Evolutionary conservation across 1,284 basidiomycete genomes (phyloP), one percentile per base, ranked within the genome.

Genomic region (Austroboletus niveus): DNA sequence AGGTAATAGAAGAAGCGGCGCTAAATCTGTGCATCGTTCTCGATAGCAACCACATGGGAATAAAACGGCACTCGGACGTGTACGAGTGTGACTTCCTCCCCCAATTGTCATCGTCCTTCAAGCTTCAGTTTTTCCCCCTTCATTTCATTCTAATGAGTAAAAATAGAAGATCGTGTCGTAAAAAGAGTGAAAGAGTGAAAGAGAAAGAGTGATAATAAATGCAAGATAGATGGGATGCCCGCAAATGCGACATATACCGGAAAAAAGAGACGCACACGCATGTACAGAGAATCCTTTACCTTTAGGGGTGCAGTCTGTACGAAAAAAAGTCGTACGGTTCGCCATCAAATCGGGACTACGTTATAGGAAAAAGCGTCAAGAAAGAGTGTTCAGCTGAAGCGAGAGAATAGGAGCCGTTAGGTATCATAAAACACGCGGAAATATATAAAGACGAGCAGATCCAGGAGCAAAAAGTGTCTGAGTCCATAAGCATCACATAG

Each of bases 401-500:
- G 42, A 51, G 42, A 22, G 53, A 51, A 42, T 31, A 22, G 31
- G 30, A 17, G 31, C 45, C 45, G 45, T 64, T 27, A 41, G 52
- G 57, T 53, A 53, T 51, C 51, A 40, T 58, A 45, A 52, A 51
- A 35, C 45, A 50, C 55, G 45, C 39, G 36, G 22, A 6, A 44
- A 11, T 27, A 44, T 39, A 10, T 31, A 42, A 31, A 27, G 36
- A 29, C 15, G 15, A 12, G 12, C 8, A 22, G 22, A 46, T 52
- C 56, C 49, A 36, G 24, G 39, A 48, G 36, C 20, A 48, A 52
- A 52, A 43, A 49, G n/a, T 29, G 32, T 42, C 44, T 48, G 39
- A 46, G 32, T 63, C 55, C 50, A 48, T 45, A 46, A 62, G 47
- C 49, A 54, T 52, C 20, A 35, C 48, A 15, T 43, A 47, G n/a